Conservation (phyloP, 768 basidiomycete species). For the Psilocybe azurescens region DNA sequence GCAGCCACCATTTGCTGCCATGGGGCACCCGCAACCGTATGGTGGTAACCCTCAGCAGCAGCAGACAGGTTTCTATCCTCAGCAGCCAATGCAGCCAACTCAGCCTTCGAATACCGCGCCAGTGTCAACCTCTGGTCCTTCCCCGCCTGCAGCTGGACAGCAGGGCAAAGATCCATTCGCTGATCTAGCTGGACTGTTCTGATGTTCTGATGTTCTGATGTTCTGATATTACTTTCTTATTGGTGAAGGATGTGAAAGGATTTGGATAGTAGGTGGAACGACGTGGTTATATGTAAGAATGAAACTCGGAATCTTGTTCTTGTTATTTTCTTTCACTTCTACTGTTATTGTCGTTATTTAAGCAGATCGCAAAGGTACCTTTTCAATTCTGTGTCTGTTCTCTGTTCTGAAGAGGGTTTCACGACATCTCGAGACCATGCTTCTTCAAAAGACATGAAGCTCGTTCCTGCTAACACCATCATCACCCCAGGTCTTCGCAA, state of each 20-base stretch:
- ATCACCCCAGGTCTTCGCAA: slow-evolving; percentile 12
- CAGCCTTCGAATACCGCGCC: slow-evolving; percentile 24
- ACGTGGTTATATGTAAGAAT: slow-evolving; percentile 1
- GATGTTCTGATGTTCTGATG: too few relatives aligned
- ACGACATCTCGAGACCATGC: neutral
- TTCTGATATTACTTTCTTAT: neutral
- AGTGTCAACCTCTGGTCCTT: slow-evolving; percentile 24
- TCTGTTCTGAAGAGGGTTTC: neutral
- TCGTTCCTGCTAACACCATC: slow-evolving; percentile 8
- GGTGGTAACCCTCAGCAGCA: slow-evolving; percentile 12
- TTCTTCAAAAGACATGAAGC: slow-evolving; percentile 9
- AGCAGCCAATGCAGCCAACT: slow-evolving; percentile 26
- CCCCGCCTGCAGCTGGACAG: slow-evolving; percentile 16
- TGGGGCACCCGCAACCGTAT: slow-evolving; percentile 16
- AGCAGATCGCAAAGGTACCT: neutral
- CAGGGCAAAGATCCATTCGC: slow-evolving; percentile 84
- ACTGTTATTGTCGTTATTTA: neutral
- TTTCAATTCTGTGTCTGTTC: neutral
- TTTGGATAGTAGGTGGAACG: neutral
- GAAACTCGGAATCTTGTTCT: neutral
- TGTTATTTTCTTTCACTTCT: neutral
- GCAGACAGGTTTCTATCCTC: slow-evolving; percentile 12
- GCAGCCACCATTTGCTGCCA: slow-evolving; percentile 6
- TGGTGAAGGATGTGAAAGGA: neutral
- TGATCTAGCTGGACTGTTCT: slow-evolving; percentile 81